phyloP scores from a whole-genome alignment of 805 yeast genomes.

The Tetrapisispora arboricola region DNA sequence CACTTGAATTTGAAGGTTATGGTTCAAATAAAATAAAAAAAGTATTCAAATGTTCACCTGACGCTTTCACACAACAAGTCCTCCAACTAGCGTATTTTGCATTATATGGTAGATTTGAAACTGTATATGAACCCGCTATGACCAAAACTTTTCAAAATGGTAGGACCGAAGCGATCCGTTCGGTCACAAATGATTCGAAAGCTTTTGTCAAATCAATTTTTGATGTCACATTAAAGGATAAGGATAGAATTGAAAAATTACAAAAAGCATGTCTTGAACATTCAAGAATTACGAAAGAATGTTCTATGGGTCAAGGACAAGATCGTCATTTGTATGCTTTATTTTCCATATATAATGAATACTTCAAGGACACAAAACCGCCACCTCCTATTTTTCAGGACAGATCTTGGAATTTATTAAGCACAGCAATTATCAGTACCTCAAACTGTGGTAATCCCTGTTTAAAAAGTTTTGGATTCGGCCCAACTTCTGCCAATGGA shows the following conservation, averaged over 20 bases:
- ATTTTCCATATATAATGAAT: conserved; percentile 70
- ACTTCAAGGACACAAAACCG: conserved; percentile 21
- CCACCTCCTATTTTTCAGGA: conserved; percentile 76
- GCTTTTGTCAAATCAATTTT: conserved; percentile 77
- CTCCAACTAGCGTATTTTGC: conserved; percentile 91
- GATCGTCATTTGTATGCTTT: conserved; percentile 85
- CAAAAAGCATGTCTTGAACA: conserved; percentile 65
- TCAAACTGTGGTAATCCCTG: conserved; percentile 92
- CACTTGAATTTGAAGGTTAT: conserved; percentile 55
- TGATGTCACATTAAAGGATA: conserved; percentile 49
- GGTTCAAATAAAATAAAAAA: conserved; percentile 69
- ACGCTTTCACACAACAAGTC: conserved; percentile 89
- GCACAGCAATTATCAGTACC: conserved; percentile 70
- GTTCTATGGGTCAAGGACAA: conserved; percentile 77
- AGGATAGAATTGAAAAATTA: conserved; percentile 46
- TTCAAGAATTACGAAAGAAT: conserved; percentile 51
- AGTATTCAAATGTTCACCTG: conserved; percentile 80
- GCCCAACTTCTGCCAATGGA: conserved; percentile 84
- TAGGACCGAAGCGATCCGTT: conserved; percentile 83
- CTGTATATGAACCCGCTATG: conserved; percentile 96
- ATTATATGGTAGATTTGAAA: conserved; percentile 83
- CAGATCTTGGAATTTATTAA: conserved; percentile 77
- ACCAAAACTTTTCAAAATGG: conserved; percentile 82
- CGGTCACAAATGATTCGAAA: conserved; percentile 73
- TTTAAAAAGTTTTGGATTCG: conserved; percentile 76